Percentiles rank a stretch among this genome's conserved stretches.
These are phyloP conservation scores for Codiaeum variegatum DNA, from an alignment of 441 rosid species.

Conservation along the genomic window DNA sequence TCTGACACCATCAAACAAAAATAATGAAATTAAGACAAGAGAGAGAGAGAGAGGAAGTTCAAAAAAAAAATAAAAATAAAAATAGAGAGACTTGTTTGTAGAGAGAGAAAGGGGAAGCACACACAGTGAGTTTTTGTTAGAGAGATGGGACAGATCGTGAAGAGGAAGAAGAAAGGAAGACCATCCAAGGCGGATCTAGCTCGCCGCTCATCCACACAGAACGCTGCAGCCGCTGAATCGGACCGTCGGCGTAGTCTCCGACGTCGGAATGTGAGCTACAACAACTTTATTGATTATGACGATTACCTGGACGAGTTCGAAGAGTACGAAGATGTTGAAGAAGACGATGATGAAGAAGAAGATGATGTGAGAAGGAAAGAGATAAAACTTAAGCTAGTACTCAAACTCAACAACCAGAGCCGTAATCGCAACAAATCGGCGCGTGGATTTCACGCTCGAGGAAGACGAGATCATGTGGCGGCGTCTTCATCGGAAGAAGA, in stretches of 20 bases:
- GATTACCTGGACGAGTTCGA: constrained; percentile 72
- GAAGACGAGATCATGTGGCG: not conserved
- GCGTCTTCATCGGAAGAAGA: constrained; percentile 11
- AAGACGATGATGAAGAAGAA: constrained; percentile 34
- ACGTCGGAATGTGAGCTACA: constrained; percentile 75
- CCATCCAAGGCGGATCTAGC: constrained; percentile 92
- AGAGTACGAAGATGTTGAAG: constrained; percentile 40
- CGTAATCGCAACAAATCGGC: constrained; percentile 34
- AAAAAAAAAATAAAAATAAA: not conserved
- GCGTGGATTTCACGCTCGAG: constrained; percentile 34
- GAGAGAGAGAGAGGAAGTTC: constrained; percentile 11
- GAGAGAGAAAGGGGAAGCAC: constrained; percentile 30
- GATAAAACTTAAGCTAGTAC: constrained; percentile 67
- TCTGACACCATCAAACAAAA: constrained; percentile 27
- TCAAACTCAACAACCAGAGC: constrained; percentile 45
- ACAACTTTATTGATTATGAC: constrained; percentile 66
- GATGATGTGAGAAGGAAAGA: constrained; percentile 48
- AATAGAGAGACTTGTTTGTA: constrained; percentile 22
- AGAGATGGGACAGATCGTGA: constrained; percentile 82
- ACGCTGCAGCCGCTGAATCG: constrained; percentile 27
- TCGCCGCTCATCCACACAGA: constrained; percentile 26
- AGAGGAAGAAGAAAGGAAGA: constrained; percentile 90
- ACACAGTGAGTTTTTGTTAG: constrained; percentile 21
- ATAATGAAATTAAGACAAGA: constrained; percentile 25
- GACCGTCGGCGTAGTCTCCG: constrained; percentile 69